Evolutionary conservation across 1,139 yeast genomes (phyloP), one percentile per base, ranked within the genome.

Genomic region (Nakaseomyces nivariensis): DNA sequence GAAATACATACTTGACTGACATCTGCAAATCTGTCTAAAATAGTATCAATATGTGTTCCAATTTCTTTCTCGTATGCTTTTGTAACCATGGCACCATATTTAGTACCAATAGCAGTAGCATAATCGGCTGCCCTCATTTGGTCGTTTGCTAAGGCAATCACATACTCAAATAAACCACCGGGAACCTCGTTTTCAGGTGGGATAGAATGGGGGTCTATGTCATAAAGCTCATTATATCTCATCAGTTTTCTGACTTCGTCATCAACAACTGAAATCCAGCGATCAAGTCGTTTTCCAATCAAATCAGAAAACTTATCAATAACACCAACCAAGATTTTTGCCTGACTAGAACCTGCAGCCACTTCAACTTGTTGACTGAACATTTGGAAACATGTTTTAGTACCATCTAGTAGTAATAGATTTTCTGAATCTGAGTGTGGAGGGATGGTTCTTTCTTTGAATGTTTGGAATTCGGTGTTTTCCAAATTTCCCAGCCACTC

Each of bases 361-460:
- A 86, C 94, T 57, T 86, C 95, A n/a, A 89, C 84, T 64, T 89
- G 96, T 63, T 88, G 96, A 34, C 85, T 83, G 53, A 89, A 79
- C 82, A 89, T 85, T 48, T 85, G 79, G 64, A 87, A 81, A 47
- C 88, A 87, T 50, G 80, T 84, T 26, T 83, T 86, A 11, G 87
- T 82, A 13, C 84, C 81, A 55, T 81, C 82, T 51, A 87, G 70
- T 36, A 82, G 86, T 40, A 79, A 69, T 45, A 72, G 67, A n/a
- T 81, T 75, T 41, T 83, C 79, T 25, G 82, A 78, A 57, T 85
- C 88, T 11, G 74, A 68, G 51, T 83, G 92, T 1, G 96, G 96
- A 4, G 94, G 87, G 1, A 74, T 72, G 5, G 73, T 72, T 60
- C 96, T 79, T 43, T 74, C 73, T 32, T 72, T 67, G 62, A 88